A percentile compares a stretch with the other conserved stretches of the same genome.
Evolutionary conservation across 2,329 filamentous ascomycete genomes (phyloP).

Genomic region (Myriosclerotinia curreyana): DNA sequence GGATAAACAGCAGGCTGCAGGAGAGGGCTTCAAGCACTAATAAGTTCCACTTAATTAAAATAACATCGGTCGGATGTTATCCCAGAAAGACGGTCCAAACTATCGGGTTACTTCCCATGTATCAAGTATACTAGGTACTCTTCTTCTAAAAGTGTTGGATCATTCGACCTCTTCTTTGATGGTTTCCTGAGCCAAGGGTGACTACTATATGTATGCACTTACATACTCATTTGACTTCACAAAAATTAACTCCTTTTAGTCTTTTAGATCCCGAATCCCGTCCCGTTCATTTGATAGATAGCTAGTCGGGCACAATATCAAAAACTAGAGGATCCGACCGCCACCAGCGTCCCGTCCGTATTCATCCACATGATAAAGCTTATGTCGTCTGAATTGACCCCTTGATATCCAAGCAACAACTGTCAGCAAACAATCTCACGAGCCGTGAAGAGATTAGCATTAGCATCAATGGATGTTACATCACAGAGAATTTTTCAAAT

Average conservation of each 20-base stretch:
- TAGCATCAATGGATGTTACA: neutral
- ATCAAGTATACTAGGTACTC: neutral
- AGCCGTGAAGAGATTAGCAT: constrained; percentile 6
- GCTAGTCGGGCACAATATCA: constrained; percentile 11
- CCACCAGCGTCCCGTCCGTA: neutral
- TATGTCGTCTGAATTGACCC: neutral
- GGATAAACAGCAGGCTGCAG: neutral
- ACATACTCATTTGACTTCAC: neutral
- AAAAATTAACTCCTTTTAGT: neutral
- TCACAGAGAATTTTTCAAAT: neutral
- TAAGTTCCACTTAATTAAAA: constrained; percentile 5
- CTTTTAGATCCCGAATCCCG: neutral
- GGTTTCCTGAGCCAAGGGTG: neutral
- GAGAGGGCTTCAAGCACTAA: constrained; percentile 1
- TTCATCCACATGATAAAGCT: constrained; percentile 5
- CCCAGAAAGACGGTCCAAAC: neutral
- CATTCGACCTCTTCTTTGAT: neutral
- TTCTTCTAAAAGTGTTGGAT: neutral
- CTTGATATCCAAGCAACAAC: neutral
- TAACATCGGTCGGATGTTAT: constrained; percentile 4
- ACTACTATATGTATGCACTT: neutral
- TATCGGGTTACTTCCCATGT: neutral
- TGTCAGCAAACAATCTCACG: neutral
- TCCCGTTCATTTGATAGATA: neutral
- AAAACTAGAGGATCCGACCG: neutral